phyloP scores from a whole-genome alignment of 139 green algal species.

The Picochlorum costavermella region DNA sequence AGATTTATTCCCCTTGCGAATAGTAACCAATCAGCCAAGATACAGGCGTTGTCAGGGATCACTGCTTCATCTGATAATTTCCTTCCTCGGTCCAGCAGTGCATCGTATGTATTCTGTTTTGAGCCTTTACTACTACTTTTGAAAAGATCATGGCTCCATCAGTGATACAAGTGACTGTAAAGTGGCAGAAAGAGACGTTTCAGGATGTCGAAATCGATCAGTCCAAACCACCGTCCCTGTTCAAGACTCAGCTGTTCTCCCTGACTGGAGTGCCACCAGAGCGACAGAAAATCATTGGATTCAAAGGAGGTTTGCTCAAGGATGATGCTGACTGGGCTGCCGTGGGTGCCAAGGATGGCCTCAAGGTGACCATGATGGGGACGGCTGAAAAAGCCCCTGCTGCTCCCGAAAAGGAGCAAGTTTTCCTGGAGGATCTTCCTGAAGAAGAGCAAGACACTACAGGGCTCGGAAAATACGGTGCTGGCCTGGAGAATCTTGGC shows the following conservation, averaged over 20 bases:
- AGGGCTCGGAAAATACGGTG: slow-evolving; percentile 57
- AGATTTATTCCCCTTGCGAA: no score
- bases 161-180: slow-evolving; percentile 71
- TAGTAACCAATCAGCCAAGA: no score
- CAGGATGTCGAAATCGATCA: slow-evolving; percentile 81
- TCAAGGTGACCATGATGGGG: slow-evolving; percentile 95
- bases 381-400: slow-evolving; percentile 69
- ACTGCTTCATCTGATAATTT: no score
- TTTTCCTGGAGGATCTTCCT: slow-evolving; percentile 93
- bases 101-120: no score
- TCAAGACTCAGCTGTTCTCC: slow-evolving; percentile 95
- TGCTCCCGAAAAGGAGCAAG: slow-evolving; percentile 48
- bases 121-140: no score
- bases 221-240: slow-evolving; percentile 58
- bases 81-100: no score
- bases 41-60: no score
- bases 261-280: slow-evolving; percentile 88
- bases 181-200: slow-evolving; percentile 88
- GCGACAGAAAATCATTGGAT: slow-evolving; percentile 88
- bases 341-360: slow-evolving; percentile 65
- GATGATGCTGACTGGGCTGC: slow-evolving; percentile 86
- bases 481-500: slow-evolving; percentile 87
- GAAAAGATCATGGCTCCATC: not conserved
- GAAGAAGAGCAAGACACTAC: slow-evolving; percentile 60
- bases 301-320: slow-evolving; percentile 90